Evolutionary conservation across 768 basidiomycete genomes (phyloP), one percentile per base, ranked within the genome.

Genomic region (Kondoa malvinella): DNA sequence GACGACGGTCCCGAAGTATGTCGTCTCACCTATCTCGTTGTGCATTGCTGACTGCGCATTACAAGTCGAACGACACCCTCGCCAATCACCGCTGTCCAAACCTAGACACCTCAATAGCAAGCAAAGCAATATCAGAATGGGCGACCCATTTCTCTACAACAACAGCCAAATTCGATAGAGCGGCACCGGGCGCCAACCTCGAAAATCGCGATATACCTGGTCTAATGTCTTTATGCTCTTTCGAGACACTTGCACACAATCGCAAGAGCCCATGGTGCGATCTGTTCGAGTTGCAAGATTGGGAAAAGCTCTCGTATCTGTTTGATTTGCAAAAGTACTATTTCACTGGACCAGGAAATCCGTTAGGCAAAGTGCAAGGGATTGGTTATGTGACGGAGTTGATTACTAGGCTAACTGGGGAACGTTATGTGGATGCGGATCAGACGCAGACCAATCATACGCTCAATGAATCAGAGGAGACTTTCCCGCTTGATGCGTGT

Each of bases 371-470:
- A 2, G 83, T 89, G 4, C 87, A 88, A 74, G 88, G 89, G 33
- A 85, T 91, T 2, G 91, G 90, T 3, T 94, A 87, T 75, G 80
- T 88, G 73, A 91, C 90, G 75, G 90, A 92, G 77, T 82, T 94
- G n/a, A 76, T 92, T 26, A 87, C 88, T 0, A 83, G 92, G 14
- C 80, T 94, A 57, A 87, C 85, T 0, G 80, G 80, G 2, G 14
- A 17, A 2, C 67, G 40, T 50, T 50, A 50, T 50, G 21, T 50
- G 16, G 69, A 66, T 17, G 3, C 33, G 17, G 72, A 71, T 59
- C 31, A 64, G 17, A 70, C 70, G 0, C 61, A 68, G 16, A 64
- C 67, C 2, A 71, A 72, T 65, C 66, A 67, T 27, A 90, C 88
- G 0, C 81, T 92, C 31, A 84, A 87, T 74, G 72, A 78, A 0